Evolutionary conservation across 176 grass and related monocot species (phyloP).

Genomic region (Areca catechu): DNA sequence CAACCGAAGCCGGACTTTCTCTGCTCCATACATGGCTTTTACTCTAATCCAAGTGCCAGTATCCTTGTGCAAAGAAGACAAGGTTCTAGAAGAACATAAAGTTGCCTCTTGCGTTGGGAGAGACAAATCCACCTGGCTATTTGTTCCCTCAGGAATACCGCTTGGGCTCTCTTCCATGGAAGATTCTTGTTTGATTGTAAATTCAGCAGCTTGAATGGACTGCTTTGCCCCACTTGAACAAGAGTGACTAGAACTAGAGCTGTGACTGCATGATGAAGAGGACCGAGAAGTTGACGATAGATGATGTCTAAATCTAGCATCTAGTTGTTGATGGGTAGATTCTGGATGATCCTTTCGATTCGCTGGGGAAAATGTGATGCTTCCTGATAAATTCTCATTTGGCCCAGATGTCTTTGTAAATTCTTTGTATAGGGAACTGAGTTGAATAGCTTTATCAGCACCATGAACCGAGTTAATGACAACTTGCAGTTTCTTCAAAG

Average conservation of each 20-base stretch:
- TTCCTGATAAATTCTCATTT: slow-evolving; percentile 51
- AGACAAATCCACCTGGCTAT: slow-evolving; percentile 26
- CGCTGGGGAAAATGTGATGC: slow-evolving; percentile 22
- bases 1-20: slow-evolving; percentile 70
- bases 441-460: slow-evolving; percentile 64
- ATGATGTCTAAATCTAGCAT: slow-evolving; percentile 15
- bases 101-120: slow-evolving; percentile 27
- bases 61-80: slow-evolving; percentile 23
- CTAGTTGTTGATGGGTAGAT: slow-evolving; percentile 17
- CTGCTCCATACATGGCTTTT: slow-evolving; percentile 68
- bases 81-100: slow-evolving; percentile 25
- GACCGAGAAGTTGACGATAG: slow-evolving; percentile 44
- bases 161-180: slow-evolving; percentile 20
- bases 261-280: slow-evolving; percentile 49
- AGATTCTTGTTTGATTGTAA: slow-evolving; percentile 25
- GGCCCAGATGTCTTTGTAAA: slow-evolving; percentile 44
- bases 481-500: slow-evolving; percentile 74
- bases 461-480: slow-evolving; percentile 93
- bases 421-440: slow-evolving; percentile 72
- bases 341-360: slow-evolving; percentile 34
- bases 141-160: slow-evolving; percentile 38
- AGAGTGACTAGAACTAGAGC: slow-evolving; percentile 55
- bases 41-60: slow-evolving; percentile 45
- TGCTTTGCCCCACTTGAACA: slow-evolving; percentile 39
- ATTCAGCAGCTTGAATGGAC: slow-evolving; percentile 19